Percentiles rank a stretch among this genome's conserved stretches.
Evolutionary conservation across 805 yeast species (phyloP).

Genomic region (Candida tammaniensis): DNA sequence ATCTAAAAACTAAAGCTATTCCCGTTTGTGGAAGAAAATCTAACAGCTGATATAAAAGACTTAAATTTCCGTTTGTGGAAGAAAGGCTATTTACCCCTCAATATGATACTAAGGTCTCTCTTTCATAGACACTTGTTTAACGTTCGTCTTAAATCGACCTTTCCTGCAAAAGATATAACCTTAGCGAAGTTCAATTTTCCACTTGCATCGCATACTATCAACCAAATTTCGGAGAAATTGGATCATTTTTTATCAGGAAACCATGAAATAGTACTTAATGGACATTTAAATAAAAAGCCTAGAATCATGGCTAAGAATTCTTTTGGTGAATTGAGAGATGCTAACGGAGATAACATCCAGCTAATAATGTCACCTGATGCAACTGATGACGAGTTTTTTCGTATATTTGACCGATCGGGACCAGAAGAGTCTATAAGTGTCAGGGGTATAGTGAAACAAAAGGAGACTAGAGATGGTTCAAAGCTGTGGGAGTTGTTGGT

Average conservation of each 20-base stretch:
- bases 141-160: slow-evolving; percentile 1
- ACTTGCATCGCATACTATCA: slow-evolving; percentile 28
- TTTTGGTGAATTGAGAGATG: slow-evolving; percentile 77
- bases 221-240: slow-evolving; percentile 11
- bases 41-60: too few species aligned
- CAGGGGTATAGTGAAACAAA: slow-evolving; percentile 49
- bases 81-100: too few species aligned
- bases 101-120: too few species aligned
- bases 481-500: slow-evolving; percentile 59
- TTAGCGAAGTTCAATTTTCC: slow-evolving; percentile 35
- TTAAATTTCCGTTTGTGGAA: too few species aligned
- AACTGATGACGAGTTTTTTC: slow-evolving; percentile 33
- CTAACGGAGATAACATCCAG: slow-evolving; percentile 65
- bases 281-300: slow-evolving; percentile 83
- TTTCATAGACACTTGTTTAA: too few species aligned
- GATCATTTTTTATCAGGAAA: slow-evolving; percentile 10
- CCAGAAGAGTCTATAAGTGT: slow-evolving; percentile 73
- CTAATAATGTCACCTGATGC: slow-evolving; percentile 38
- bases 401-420: slow-evolving; percentile 48
- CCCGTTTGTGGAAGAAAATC: too few species aligned
- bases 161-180: slow-evolving; percentile 22
- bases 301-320: slow-evolving; percentile 63
- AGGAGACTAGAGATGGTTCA: slow-evolving; percentile 14
- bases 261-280: slow-evolving; percentile 54
- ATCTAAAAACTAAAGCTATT: too few species aligned